These are phyloP conservation scores for Acmispon strigosus DNA, from an alignment of 306 rosid genomes.

Conservation along the genomic window DNA sequence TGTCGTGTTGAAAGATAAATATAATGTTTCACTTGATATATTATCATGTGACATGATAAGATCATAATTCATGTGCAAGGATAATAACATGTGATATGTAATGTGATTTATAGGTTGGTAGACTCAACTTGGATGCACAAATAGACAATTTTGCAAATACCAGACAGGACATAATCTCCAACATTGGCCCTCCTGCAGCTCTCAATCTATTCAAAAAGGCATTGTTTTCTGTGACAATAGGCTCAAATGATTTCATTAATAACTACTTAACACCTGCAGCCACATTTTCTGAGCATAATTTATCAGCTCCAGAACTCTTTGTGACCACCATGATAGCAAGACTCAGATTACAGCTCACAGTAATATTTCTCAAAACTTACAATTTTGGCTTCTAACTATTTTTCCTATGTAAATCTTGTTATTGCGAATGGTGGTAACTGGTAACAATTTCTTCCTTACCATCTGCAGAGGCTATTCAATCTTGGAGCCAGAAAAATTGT, in stretches of 20 bases:
- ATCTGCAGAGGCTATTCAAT: slow-evolving; percentile 50
- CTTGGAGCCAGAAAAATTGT: slow-evolving; percentile 62
- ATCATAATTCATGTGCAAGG: too few species aligned
- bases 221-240: slow-evolving; percentile 49
- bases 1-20: too few species aligned
- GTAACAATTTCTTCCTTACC: background rate
- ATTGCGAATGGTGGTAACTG: background rate
- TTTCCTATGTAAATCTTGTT: background rate
- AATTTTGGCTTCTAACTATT: background rate
- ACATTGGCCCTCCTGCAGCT: slow-evolving; percentile 41
- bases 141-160: slow-evolving; percentile 57
- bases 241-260: slow-evolving; percentile 69
- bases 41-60: too few species aligned
- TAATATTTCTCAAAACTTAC: slow-evolving; percentile 10
- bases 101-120: slow-evolving; percentile 38
- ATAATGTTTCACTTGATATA: too few species aligned
- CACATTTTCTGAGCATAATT: slow-evolving; percentile 12
- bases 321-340: slow-evolving; percentile 50
- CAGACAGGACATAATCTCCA: slow-evolving; percentile 51
- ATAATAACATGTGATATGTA: background rate
- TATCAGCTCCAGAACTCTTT: slow-evolving; percentile 35
- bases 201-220: slow-evolving; percentile 28
- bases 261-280: slow-evolving; percentile 44
- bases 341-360: slow-evolving; percentile 48
- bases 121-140: slow-evolving; percentile 61